A percentile compares a stretch with the other conserved stretches of the same genome.
phyloP scores from a whole-genome alignment of 164 flowering plant species.

The grape (Vitis vinifera) region ASM3070453v1 NC_081823.1:9598501-9599000 shows the following conservation, averaged over 20 bases:
- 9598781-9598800: constrained; percentile 99
- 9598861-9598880: constrained; percentile 84
- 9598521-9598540: constrained; percentile 72
- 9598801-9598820: constrained; percentile 97
- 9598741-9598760: constrained; percentile 16
- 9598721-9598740: background rate
- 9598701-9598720: background rate
- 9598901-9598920: constrained; percentile 96
- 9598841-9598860: constrained; percentile 77
- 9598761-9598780: constrained; percentile 99
- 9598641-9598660: constrained; percentile 50
- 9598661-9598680: constrained; percentile 56
- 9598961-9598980: constrained; percentile 88
- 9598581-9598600: constrained; percentile 86
- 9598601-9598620: constrained; percentile 96
- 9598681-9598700: background rate
- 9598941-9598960: constrained; percentile 97
- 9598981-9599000: constrained; percentile 59
- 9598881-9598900: constrained; percentile 85
- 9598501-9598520: constrained; percentile 93
- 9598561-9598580: constrained; percentile 91
- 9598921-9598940: constrained; percentile 99
- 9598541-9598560: constrained; percentile 99
- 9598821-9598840: constrained; percentile 75
- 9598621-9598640: constrained; percentile 96